These are phyloP conservation scores for Exophiala lecanii-corni DNA, from an alignment of 2,329 filamentous ascomycete species.

Conservation along the genomic window DNA sequence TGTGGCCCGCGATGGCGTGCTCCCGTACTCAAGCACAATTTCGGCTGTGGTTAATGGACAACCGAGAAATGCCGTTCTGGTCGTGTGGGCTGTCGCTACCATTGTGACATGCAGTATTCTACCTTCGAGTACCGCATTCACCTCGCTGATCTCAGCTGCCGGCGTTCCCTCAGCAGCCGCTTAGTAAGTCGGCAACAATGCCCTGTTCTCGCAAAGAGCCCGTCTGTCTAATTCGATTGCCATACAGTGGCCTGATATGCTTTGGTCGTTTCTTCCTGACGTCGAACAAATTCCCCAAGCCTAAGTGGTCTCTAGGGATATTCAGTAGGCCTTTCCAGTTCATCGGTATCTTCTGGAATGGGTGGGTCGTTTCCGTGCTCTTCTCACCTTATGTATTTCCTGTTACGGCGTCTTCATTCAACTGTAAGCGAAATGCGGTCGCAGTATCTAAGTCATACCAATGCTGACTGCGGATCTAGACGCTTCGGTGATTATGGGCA, in stretches of 20 bases:
- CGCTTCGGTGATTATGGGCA: no score
- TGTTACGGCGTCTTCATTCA: no score
- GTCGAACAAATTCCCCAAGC: neutral
- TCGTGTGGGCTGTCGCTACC: slow-evolving; percentile 53
- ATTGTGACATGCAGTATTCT: slow-evolving; percentile 57
- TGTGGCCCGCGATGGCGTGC: slow-evolving; percentile 58
- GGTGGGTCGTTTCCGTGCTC: no score
- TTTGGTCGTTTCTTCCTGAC: neutral
- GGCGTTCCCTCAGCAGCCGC: slow-evolving; percentile 42
- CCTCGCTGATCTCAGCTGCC: slow-evolving; percentile 50
- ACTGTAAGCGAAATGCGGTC: no score
- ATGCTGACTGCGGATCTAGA: no score
- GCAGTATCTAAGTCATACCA: no score
- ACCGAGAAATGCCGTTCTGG: slow-evolving; percentile 56
- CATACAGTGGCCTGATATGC: neutral
- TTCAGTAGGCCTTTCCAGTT: neutral
- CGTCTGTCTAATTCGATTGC: neutral
- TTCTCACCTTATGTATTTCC: no score
- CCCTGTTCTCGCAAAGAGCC: neutral
- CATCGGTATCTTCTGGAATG: no score
- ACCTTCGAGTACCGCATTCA: slow-evolving; percentile 51
- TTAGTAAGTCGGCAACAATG: slow-evolving; percentile 23
- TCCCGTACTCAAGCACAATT: slow-evolving; percentile 56
- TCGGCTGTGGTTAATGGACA: slow-evolving; percentile 52
- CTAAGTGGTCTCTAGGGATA: neutral